phyloP scores from a whole-genome alignment of 192 early-diverging fungal genomes.

The Phycomyces blakesleeanus region DNA sequence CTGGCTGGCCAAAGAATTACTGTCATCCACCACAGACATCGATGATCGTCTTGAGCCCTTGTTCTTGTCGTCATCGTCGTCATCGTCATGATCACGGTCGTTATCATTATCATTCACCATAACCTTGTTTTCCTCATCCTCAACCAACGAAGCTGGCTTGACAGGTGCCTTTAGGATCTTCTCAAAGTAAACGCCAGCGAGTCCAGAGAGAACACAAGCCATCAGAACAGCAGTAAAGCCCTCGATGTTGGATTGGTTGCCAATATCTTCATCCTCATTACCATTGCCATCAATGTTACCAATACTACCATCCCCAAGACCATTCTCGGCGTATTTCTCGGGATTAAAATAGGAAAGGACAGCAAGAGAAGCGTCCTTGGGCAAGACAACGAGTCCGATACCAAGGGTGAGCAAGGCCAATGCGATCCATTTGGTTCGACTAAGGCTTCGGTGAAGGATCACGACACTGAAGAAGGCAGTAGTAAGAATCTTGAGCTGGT shows the following conservation, averaged over 20 bases:
- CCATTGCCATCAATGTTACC: neutral
- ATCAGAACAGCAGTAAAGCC: slow-evolving; percentile 76
- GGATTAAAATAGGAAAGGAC: neutral
- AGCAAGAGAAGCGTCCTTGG: slow-evolving; percentile 29
- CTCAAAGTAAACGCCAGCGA: slow-evolving; percentile 98
- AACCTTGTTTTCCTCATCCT: slow-evolving; percentile 5
- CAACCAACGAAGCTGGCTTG: neutral
- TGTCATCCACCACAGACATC: neutral
- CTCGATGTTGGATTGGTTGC: slow-evolving; percentile 48
- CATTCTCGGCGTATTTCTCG: slow-evolving; percentile 9
- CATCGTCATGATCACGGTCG: too few relatives aligned
- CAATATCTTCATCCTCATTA: slow-evolving; percentile 14
- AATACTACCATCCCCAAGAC: neutral
- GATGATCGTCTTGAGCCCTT: neutral
- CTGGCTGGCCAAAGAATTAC: slow-evolving; percentile 16
- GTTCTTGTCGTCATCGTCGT: too few relatives aligned
- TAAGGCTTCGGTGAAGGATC: slow-evolving; percentile 65
- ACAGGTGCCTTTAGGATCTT: slow-evolving; percentile 84
- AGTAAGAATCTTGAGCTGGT: slow-evolving; percentile 96
- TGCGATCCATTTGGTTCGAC: slow-evolving; percentile 71
- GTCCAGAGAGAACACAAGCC: slow-evolving; percentile 85
- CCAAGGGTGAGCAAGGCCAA: slow-evolving; percentile 80
- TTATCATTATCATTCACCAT: neutral
- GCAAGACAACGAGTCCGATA: slow-evolving; percentile 81
- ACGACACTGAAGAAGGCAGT: slow-evolving; percentile 89